Evolutionary conservation across 2,329 filamentous ascomycete species (phyloP).

Genomic region (Lecanosticta acicola): DNA sequence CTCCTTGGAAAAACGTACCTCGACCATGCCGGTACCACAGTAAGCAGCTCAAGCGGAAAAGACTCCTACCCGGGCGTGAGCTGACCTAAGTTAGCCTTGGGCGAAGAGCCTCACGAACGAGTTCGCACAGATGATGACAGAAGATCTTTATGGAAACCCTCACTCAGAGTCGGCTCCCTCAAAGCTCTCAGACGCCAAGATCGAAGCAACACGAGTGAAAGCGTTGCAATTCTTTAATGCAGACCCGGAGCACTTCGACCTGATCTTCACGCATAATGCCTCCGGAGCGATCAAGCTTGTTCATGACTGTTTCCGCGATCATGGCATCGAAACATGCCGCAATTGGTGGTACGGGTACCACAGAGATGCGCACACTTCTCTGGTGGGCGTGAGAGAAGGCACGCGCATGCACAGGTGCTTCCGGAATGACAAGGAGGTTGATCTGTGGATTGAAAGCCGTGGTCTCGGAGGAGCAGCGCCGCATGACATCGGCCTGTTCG

Average conservation of each 20-base stretch:
- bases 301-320: constrained; percentile 65
- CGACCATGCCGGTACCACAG: constrained; percentile 83
- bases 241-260: constrained; percentile 71
- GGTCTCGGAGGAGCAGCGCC: constrained; percentile 26
- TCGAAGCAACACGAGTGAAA: constrained; percentile 71
- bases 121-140: constrained; percentile 69
- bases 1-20: constrained; percentile 54
- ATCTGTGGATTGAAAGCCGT: constrained; percentile 54
- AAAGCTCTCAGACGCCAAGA: constrained; percentile 64
- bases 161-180: constrained; percentile 81
- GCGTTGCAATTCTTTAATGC: constrained; percentile 74
- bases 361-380: constrained; percentile 73
- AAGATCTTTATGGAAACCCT: constrained; percentile 78
- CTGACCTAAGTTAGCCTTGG: constrained; percentile 44
- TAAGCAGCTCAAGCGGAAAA: constrained; percentile 7
- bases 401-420: constrained; percentile 63
- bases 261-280: constrained; percentile 86
- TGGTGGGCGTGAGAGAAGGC: constrained; percentile 71
- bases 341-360: constrained; percentile 58
- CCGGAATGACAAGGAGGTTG: constrained; percentile 55
- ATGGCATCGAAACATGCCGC: constrained; percentile 36
- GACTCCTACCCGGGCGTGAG: background rate
- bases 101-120: constrained; percentile 72
- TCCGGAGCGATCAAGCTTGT: constrained; percentile 85
- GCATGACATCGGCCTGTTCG: constrained; percentile 51